phyloP scores from a whole-genome alignment of 1,284 basidiomycete genomes.

The Apiotrichum akiyoshidainum region DNA sequence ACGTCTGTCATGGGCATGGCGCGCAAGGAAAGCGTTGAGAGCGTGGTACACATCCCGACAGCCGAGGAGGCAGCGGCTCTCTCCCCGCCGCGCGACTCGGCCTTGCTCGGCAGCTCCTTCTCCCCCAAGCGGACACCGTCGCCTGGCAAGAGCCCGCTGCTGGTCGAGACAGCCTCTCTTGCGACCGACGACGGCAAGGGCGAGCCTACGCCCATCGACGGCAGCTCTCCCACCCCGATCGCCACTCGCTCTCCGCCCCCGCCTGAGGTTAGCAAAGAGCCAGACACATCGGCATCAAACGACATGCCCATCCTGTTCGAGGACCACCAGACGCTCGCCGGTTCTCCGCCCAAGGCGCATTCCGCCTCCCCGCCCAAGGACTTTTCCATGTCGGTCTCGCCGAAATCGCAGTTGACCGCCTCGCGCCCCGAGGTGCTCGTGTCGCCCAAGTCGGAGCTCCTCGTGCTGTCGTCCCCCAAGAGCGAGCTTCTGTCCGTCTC shows the following conservation, averaged over 20 bases:
- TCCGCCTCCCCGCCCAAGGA: neutral
- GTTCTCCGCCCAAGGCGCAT: neutral
- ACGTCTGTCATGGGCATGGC: slow-evolving; percentile 17
- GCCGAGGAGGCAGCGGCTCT: neutral
- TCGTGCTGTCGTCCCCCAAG: slow-evolving; percentile 1
- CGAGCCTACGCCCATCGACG: neutral
- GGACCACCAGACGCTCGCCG: neutral
- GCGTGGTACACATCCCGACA: slow-evolving; percentile 12
- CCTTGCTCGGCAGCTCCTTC: neutral
- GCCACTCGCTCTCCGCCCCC: neutral
- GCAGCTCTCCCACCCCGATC: neutral
- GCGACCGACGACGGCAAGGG: neutral
- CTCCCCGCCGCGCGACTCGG: too few relatives aligned
- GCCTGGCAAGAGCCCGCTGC: neutral
- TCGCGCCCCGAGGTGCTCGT: slow-evolving; percentile 2
- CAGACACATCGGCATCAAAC: neutral
- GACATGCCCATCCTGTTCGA: neutral
- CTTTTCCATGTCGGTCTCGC: slow-evolving; percentile 8
- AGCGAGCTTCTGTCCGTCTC: slow-evolving; percentile 4
- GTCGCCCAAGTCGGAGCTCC: slow-evolving; percentile 3
- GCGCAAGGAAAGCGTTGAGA: slow-evolving; percentile 21
- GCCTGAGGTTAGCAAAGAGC: neutral
- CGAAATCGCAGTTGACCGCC: neutral
- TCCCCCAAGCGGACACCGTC: neutral
- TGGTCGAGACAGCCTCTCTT: neutral